A percentile compares a stretch with the other conserved stretches of the same genome.
Evolutionary conservation across 306 rosid species (phyloP).

Genomic region (Carpinus fangiana): DNA sequence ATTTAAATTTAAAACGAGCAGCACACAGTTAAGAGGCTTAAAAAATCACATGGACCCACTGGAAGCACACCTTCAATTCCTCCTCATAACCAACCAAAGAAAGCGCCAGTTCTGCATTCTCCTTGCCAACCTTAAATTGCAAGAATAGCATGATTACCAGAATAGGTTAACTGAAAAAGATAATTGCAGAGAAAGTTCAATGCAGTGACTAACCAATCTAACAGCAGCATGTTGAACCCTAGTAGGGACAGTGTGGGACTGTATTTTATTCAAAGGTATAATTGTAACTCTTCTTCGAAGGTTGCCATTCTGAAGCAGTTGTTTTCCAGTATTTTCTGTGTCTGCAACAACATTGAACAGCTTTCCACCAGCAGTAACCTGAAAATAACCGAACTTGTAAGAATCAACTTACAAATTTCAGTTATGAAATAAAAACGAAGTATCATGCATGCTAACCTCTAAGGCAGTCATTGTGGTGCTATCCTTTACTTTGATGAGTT

Average conservation of each 20-base stretch:
- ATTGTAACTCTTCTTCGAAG: slow-evolving; percentile 94
- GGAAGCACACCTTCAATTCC: slow-evolving; percentile 68
- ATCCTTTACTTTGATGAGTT: slow-evolving; percentile 87
- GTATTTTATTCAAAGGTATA: slow-evolving; percentile 93
- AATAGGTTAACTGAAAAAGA: slow-evolving; percentile 10
- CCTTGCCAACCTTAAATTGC: slow-evolving; percentile 80
- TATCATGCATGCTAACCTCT: slow-evolving; percentile 58
- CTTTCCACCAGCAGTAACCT: slow-evolving; percentile 98
- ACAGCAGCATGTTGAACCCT: slow-evolving; percentile 67
- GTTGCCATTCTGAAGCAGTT: slow-evolving; percentile 80
- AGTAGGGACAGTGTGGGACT: slow-evolving; percentile 48
- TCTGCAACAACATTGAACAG: slow-evolving; percentile 91
- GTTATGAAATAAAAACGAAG: slow-evolving; percentile 13
- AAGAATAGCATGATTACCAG: slow-evolving; percentile 18
- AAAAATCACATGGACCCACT: not conserved
- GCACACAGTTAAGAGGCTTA: not conserved
- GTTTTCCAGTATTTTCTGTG: slow-evolving; percentile 85
- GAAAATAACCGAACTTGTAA: slow-evolving; percentile 22
- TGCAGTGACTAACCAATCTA: slow-evolving; percentile 60
- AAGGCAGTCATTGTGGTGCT: slow-evolving; percentile 82
- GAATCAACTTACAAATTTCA: slow-evolving; percentile 20
- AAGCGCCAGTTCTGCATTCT: slow-evolving; percentile 81
- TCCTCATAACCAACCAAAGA: slow-evolving; percentile 86
- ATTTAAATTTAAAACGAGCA: slow-evolving; percentile 19
- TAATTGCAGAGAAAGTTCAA: slow-evolving; percentile 9